Percentiles rank a stretch among this genome's conserved stretches.
Evolutionary conservation across 78 protist species (phyloP).

Genomic region (Cavenderia fasciculata): DNA sequence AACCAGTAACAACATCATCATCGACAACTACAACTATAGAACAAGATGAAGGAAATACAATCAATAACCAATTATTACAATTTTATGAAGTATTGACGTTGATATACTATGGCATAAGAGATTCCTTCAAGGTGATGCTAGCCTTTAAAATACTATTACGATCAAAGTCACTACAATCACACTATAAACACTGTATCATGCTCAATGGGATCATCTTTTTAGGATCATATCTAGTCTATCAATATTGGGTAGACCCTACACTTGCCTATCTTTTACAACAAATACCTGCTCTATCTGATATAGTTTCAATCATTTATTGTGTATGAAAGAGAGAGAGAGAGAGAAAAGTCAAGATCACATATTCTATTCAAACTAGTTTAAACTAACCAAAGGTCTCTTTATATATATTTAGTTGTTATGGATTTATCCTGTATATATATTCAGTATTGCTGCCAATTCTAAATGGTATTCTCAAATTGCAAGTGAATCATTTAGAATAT

Average conservation of each 20-base stretch:
- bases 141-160: constrained; percentile 5
- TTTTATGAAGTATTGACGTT: constrained; percentile 9
- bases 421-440: constrained; percentile 73
- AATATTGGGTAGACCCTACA: constrained; percentile 41
- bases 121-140: constrained; percentile 40
- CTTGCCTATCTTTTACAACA: constrained; percentile 12
- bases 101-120: constrained; percentile 15
- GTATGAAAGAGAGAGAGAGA: too few relatives aligned
- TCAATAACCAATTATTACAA: too few relatives aligned
- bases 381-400: too few relatives aligned
- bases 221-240: constrained; percentile 45
- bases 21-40: too few relatives aligned
- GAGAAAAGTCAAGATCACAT: too few relatives aligned
- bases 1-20: too few relatives aligned
- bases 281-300: constrained; percentile 40
- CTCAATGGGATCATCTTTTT: constrained; percentile 56
- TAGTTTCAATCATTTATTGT: constrained; percentile 57
- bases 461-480: constrained; percentile 76
- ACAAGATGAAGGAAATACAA: too few relatives aligned
- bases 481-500: constrained; percentile 31
- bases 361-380: too few relatives aligned
- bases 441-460: constrained; percentile 55
- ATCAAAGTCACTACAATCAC: constrained; percentile 1
- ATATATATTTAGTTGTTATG: constrained; percentile 23
- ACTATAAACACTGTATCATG: constrained; percentile 13